Evolutionary conservation across 1,139 yeast species (phyloP), one percentile per base, ranked within the genome.

Genomic region (Saccharomyces hybrid): DNA sequence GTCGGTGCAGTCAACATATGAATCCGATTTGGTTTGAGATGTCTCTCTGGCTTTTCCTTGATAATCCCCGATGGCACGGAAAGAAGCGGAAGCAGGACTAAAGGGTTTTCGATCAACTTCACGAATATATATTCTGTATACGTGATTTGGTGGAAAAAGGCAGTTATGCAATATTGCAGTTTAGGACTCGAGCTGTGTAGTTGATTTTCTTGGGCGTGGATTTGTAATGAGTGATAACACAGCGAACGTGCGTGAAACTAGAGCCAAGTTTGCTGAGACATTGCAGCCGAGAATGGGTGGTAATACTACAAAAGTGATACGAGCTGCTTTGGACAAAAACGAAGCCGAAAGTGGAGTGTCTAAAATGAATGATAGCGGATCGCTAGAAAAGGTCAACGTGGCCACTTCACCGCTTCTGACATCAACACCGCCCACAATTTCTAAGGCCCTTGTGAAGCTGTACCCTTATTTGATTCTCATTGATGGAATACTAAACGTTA

Each of bases 391-490:
- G 14, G 54, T 48, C 9, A 32, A 46, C 13, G 50, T 56, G 27
- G 49, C 59, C 25, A 61, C 66, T 13, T 84, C 90, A 3, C 93
- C 93, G 1, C 73, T 86, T 57, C 74, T 86, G 52, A 80, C 86
- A 1, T 82, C 88, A 1, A 91, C 99, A 0, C 98, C 99, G 1
- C 95, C 97, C 3, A 82, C 91, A 0, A 91, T 91, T 11, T 85
- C 96, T 31, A 87, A 87, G 63, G 88, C 95, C 4, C 76, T 91
- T 54, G 81, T 90, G 51, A 80, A 82, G 59, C 82, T 96, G 7
- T 90, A 91, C 67, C 97, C 97, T 2, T 87, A 88, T 65, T 75
- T 91, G 51, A 76, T 87, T 48, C 79, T 88, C 4, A 81, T 83
- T 9, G 89, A 90, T 69, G 83, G 84, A 62, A 59, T 80, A 7